Conservation (phyloP, 805 yeast species). For the Yarrowia deformans region DNA sequence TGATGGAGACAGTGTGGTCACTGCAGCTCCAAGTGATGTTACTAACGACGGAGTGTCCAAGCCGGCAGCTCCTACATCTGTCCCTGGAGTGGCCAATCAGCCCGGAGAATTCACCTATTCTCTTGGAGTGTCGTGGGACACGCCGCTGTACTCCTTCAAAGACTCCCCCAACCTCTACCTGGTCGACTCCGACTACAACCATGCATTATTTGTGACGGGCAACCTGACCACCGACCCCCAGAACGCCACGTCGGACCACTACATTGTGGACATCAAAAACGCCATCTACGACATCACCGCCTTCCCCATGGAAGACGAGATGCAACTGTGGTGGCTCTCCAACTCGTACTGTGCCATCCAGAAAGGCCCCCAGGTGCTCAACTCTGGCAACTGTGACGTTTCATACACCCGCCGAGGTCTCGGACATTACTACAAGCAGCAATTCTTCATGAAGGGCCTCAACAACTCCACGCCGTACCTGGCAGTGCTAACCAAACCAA, state of each 20-base stretch:
- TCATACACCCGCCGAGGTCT: conserved; percentile 56
- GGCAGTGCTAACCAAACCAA: conserved; percentile 67
- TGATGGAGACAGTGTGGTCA: neutral
- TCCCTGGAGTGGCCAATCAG: neutral
- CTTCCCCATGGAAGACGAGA: conserved; percentile 37
- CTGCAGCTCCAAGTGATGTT: conserved; percentile 6
- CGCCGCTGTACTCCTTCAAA: conserved; percentile 39
- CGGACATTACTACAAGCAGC: conserved; percentile 58
- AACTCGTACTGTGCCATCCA: conserved; percentile 76
- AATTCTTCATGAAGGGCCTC: conserved; percentile 67
- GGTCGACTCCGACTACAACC: conserved; percentile 72
- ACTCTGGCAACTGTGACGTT: conserved; percentile 48
- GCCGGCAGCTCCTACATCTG: neutral
- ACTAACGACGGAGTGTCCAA: neutral
- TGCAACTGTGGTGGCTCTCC: conserved; percentile 15
- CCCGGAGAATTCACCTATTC: conserved; percentile 53
- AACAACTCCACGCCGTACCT: conserved; percentile 66
- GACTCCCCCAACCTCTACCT: conserved; percentile 49
- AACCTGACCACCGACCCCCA: conserved; percentile 52
- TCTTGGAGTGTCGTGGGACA: conserved; percentile 58
- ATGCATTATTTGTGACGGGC: conserved; percentile 72
- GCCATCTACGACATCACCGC: conserved; percentile 43
- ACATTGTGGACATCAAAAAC: conserved; percentile 28
- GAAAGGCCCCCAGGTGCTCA: conserved; percentile 57
- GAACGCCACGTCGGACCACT: conserved; percentile 25